Evolutionary conservation across 116 monocot species (phyloP).

Genomic region (Dioscorea cayenensis): DNA sequence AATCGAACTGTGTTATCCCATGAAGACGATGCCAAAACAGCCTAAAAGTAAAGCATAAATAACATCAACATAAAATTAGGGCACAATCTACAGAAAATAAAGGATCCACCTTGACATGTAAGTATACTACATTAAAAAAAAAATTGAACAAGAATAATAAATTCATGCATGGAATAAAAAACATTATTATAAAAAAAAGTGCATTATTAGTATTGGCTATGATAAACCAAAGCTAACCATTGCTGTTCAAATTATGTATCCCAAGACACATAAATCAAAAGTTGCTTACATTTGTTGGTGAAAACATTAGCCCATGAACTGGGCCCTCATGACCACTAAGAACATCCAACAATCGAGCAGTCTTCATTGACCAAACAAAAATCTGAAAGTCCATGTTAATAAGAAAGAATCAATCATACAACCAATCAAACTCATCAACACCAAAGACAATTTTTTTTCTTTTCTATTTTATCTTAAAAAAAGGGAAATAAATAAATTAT

Average conservation of each 20-base stretch:
- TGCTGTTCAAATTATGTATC: neutral
- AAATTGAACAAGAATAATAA: neutral
- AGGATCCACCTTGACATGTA: neutral
- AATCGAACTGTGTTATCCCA: conserved; percentile 97
- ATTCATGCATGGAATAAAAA: neutral
- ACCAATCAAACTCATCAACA: neutral
- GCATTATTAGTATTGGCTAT: too few species aligned
- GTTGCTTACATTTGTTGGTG: conserved; percentile 78
- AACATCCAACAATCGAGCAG: conserved; percentile 83
- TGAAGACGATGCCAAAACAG: conserved; percentile 88
- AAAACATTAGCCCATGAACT: conserved; percentile 97
- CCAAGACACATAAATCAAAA: neutral
- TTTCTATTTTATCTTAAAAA: neutral
- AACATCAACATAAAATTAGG: neutral
- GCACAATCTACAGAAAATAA: neutral
- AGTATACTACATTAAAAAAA: neutral
- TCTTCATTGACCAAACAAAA: conserved; percentile 99
- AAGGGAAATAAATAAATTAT: neutral
- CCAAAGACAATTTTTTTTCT: too few species aligned
- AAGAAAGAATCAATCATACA: neutral
- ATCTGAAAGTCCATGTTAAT: conserved; percentile 44
- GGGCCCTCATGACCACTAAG: conserved; percentile 95
- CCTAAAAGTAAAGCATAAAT: conserved; percentile 24
- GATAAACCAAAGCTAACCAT: neutral
- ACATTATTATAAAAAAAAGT: neutral